Evolutionary conservation across 1,139 yeast species (phyloP), one percentile per base, ranked within the genome.

Genomic region (Kodamaea sp.): DNA sequence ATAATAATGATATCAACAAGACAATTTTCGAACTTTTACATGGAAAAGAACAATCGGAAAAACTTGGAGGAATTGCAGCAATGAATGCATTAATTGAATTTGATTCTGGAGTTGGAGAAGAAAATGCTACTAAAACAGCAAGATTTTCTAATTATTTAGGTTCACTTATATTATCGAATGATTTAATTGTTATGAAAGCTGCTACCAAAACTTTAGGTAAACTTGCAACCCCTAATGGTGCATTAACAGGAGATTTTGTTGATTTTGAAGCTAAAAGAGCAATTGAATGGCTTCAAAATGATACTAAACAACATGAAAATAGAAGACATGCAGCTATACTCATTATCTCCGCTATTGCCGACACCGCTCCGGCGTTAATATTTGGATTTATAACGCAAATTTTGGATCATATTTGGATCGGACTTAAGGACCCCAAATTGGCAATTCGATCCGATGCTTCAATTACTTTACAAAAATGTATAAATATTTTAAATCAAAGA

Each of bases 241-340:
- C 94, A 2, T 65, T 89, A 40, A 87, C 96, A 0, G 89, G 95
- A 1, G 97, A 89, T 41, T 84, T 92, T 60, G 97, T 92, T 24
- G 97, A 90, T 47, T 85, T 81, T 52, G 97, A 92, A 58, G 94
- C 94, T 8, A 86, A 85, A 54, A 73, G 89, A 40, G 89, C 96
- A 34, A 72, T 90, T 38, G 97, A 92, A 59, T 85, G 97, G 95
- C 73, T 92, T 27, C 90, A 85, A 41, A 73, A 83, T 20, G 81
- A 78, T 36, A 90, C 84, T 49, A 82, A 87, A 49, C 90, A 84
- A 54, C 70, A 68, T 44, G 96, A 88, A 51, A 77, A 77, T 39
- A 76, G 95, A 53, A 77, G 95, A 46, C 96, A 89, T 59, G 96
- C 97, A 0, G 96, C 97, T 1, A 83, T 92, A 12, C 69, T 92